phyloP scores from a whole-genome alignment of 306 rosid species.

The Inga leiocalycina region DNA sequence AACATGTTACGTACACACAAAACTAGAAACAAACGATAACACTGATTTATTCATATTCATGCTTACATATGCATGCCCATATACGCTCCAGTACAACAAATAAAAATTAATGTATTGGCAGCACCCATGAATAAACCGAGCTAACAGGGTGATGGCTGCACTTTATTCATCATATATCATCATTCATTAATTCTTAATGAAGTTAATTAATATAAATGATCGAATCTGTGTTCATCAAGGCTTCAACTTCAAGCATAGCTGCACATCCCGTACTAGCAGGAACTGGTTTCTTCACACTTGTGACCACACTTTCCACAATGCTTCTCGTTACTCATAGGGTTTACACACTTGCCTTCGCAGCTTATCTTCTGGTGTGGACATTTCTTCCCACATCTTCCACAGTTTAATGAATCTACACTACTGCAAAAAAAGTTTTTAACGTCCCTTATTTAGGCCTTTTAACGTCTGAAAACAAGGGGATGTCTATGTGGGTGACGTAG shows the following conservation, averaged over 20 bases:
- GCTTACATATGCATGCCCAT: background rate
- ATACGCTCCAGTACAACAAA: background rate
- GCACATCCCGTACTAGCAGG: constrained; percentile 56
- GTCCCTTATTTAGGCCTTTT: no score
- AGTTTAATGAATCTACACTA: constrained; percentile 40
- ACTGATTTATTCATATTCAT: background rate
- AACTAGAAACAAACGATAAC: background rate
- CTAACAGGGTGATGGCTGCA: background rate
- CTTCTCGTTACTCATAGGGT: constrained; percentile 34
- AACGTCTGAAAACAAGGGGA: no score
- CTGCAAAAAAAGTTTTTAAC: no score
- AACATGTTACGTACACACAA: background rate
- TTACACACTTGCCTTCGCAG: constrained; percentile 52
- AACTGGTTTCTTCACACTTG: constrained; percentile 40
- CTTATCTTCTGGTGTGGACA: constrained; percentile 47
- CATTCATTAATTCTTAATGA: no score
- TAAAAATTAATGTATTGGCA: background rate
- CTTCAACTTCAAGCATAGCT: constrained; percentile 40
- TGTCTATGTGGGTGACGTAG: no score
- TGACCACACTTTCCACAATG: constrained; percentile 56
- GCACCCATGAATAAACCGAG: background rate
- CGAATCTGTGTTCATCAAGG: background rate
- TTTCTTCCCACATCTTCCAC: constrained; percentile 54
- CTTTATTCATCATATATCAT: no score
- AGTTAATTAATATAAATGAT: background rate